Base-by-base conservation (phyloP, 495 filamentous ascomycete genomes). In the Ramalina intermedia region DNA sequence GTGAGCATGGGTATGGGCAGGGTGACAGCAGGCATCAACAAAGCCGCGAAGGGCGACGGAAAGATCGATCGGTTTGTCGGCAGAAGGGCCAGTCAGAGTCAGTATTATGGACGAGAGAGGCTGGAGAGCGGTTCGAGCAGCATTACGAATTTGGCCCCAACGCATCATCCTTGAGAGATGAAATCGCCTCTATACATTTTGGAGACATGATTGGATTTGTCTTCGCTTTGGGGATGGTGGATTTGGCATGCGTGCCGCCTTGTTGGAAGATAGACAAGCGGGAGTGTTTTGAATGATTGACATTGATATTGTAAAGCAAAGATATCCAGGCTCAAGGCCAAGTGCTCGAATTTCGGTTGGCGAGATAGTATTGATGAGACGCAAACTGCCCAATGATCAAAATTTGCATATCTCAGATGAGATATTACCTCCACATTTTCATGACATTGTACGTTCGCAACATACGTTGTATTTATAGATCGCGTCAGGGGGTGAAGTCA, bases 91-190 rank as follows among this genome's bases (percentile, higher is more conserved):
- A 55, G 53, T 45, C 37, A 48, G 38, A 35, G 52, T 47, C 44
- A 21, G 16, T 11, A 20, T 11, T 14, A 47, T 17, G 44, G 44
- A 17, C 8, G 44, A 13, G 18, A 47, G 21, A n/a, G 44, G 35
- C 38, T 55, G 49, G 53, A 46, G 8, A 49, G 53, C 38, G 53
- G 43, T 40, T 41, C 33, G 6, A 52, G 43, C 47, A 55, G 53
- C 37, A 26, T 52, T 20, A 16, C 38, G 37, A 42, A 38, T 39
- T n/a, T 51, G 29, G 36, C 27, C 33, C n/a, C 17, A 4, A 16
- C 24, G n/a, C 18, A 21, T 24, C 42, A 44, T 27, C 17, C 4
- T 16, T 16, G 18, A 44, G 21, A 44, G 1, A 44, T 7, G 20
- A 44, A 16, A 21, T 16, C 38, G 12, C 13, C 38, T 41, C 38